These are phyloP conservation scores for Melanogaster broomeanus DNA, from an alignment of 768 basidiomycete genomes.

Conservation along the genomic window DNA sequence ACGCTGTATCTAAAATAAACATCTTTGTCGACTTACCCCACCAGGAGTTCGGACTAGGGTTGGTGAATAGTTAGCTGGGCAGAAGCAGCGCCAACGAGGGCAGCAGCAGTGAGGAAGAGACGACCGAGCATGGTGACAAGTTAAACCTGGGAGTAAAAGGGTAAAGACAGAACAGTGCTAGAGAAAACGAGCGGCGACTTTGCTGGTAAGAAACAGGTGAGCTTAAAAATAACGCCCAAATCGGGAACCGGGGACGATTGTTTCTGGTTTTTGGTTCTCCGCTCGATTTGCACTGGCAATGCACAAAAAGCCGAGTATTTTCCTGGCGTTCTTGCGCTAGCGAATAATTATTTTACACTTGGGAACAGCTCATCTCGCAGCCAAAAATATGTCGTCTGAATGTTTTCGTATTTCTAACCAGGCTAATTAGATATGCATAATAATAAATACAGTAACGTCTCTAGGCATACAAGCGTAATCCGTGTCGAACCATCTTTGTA, in stretches of 20 bases:
- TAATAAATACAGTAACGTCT: constrained; percentile 3
- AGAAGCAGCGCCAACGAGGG: constrained; percentile 39
- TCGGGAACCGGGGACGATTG: background rate
- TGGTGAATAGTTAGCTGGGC: constrained; percentile 47
- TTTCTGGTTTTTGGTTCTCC: constrained; percentile 26
- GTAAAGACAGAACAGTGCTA: constrained; percentile 13
- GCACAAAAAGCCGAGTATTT: too few species aligned
- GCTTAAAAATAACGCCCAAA: constrained; percentile 5
- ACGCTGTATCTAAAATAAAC: background rate
- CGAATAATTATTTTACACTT: background rate
- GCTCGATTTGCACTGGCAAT: too few species aligned
- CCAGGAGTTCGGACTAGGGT: constrained; percentile 50
- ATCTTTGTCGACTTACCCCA: constrained; percentile 51
- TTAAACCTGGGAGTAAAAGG: background rate
- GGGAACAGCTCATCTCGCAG: background rate
- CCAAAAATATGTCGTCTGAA: background rate
- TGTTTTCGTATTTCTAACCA: background rate
- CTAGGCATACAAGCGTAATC: constrained; percentile 2
- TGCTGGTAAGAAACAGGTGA: constrained; percentile 8
- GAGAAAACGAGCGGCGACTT: constrained; percentile 27
- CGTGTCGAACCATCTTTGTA: background rate
- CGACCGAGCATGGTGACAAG: constrained; percentile 32
- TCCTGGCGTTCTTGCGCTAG: too few species aligned
- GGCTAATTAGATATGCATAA: constrained; percentile 9
- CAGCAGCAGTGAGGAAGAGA: constrained; percentile 37